Conservation (phyloP, 805 yeast species). For the Kuraishia hungarica region DNA sequence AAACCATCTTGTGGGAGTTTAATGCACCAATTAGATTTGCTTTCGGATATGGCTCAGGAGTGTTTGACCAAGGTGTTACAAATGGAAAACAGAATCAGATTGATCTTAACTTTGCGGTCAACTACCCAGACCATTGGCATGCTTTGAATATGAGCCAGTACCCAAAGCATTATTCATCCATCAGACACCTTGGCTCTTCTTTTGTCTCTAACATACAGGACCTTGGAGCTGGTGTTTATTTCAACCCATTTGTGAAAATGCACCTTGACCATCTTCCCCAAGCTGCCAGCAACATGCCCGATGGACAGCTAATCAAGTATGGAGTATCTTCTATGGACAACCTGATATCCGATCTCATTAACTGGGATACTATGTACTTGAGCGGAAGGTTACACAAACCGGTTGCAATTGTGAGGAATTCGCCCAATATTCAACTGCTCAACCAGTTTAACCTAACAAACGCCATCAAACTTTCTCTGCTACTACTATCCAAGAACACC, state of each 20-base stretch:
- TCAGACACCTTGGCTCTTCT: slow-evolving; percentile 52
- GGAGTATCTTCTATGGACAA: slow-evolving; percentile 69
- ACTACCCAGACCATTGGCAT: slow-evolving; percentile 73
- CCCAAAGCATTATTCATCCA: slow-evolving; percentile 70
- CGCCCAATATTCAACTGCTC: slow-evolving; percentile 51
- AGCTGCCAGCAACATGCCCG: slow-evolving; percentile 6
- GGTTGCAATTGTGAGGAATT: slow-evolving; percentile 64
- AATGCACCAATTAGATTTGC: slow-evolving; percentile 69
- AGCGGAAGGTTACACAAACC: slow-evolving; percentile 96
- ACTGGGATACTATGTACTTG: slow-evolving; percentile 80
- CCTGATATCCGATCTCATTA: slow-evolving; percentile 59
- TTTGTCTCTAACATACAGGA: slow-evolving; percentile 52
- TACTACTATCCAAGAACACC: slow-evolving; percentile 32
- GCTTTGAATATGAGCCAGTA: slow-evolving; percentile 54
- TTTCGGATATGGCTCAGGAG: slow-evolving; percentile 94
- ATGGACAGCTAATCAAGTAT: slow-evolving; percentile 52
- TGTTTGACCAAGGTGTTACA: slow-evolving; percentile 61
- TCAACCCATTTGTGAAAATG: slow-evolving; percentile 79
- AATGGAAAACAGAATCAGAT: slow-evolving; percentile 51
- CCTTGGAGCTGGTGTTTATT: slow-evolving; percentile 85
- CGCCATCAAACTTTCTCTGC: slow-evolving; percentile 63
- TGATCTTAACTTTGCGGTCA: slow-evolving; percentile 79
- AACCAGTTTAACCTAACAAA: slow-evolving; percentile 71
- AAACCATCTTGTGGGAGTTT: slow-evolving; percentile 45
- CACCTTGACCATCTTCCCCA: slow-evolving; percentile 26